Evolutionary conservation across 1,284 basidiomycete species (phyloP).

Genomic region (Rhodotorula mucilaginosa): DNA sequence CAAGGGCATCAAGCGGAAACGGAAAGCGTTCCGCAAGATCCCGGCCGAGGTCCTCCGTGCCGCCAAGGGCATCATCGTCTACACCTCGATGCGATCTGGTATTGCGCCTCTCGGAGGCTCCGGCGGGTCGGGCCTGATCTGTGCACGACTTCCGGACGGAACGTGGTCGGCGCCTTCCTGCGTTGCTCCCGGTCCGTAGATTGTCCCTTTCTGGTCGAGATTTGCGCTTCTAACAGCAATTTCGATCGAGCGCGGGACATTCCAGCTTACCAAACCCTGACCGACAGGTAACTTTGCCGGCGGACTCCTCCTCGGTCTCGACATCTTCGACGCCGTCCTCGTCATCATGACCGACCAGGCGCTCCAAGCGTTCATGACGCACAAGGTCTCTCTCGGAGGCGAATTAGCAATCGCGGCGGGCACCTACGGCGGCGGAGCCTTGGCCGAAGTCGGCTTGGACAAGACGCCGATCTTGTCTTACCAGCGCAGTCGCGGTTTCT

Average conservation of each 20-base stretch:
- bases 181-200: slow-evolving; percentile 55
- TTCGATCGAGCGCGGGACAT: no score
- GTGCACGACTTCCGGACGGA: slow-evolving; percentile 52
- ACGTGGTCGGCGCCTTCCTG: slow-evolving; percentile 55
- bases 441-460: slow-evolving; percentile 52
- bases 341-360: slow-evolving; percentile 54
- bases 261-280: no score
- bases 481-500: slow-evolving; percentile 49
- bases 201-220: slow-evolving; percentile 6
- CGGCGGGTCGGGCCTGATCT: slow-evolving; percentile 54
- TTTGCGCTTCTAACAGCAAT: background rate
- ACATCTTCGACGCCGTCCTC: slow-evolving; percentile 53
- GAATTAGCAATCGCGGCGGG: slow-evolving; percentile 56
- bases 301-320: slow-evolving; percentile 52
- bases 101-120: slow-evolving; percentile 57
- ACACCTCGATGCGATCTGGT: slow-evolving; percentile 42
- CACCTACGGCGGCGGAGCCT: slow-evolving; percentile 55
- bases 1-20: slow-evolving; percentile 46
- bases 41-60: slow-evolving; percentile 53
- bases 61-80: slow-evolving; percentile 46
- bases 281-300: slow-evolving; percentile 21
- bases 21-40: slow-evolving; percentile 54
- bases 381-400: slow-evolving; percentile 55
- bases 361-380: slow-evolving; percentile 53
- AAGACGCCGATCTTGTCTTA: slow-evolving; percentile 1